Evolutionary conservation across 108 stramenopile species (phyloP).

Genomic region (Halocafeteria seosinensis): DNA sequence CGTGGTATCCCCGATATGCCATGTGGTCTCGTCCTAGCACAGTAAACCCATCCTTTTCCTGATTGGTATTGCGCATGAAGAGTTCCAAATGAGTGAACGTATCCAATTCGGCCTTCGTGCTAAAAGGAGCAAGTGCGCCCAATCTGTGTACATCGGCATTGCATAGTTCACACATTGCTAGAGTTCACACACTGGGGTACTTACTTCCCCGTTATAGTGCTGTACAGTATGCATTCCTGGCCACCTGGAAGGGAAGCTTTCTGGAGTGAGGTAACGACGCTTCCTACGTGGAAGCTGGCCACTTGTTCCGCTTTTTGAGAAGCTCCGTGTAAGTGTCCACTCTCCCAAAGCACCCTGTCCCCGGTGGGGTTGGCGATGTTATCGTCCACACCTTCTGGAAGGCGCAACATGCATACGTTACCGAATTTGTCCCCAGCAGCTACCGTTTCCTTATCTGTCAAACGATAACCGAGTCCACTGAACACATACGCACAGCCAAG

Average conservation of each 20-base stretch:
- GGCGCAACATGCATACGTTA: conserved; percentile 69
- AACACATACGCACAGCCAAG: no score
- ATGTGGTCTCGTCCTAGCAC: background rate
- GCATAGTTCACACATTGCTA: no score
- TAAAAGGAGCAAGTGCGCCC: conserved; percentile 72
- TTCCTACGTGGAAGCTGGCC: conserved; percentile 67
- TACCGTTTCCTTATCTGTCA: conserved; percentile 85
- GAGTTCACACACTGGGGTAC: no score
- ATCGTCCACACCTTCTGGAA: conserved; percentile 50
- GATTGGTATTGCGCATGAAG: conserved; percentile 50
- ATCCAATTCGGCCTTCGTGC: conserved; percentile 70
- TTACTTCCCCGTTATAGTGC: conserved; percentile 73
- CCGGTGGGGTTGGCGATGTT: conserved; percentile 53
- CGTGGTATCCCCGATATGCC: background rate
- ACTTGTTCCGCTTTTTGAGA: conserved; percentile 66
- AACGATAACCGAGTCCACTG: no score
- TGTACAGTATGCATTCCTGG: conserved; percentile 67
- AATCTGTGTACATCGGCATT: no score
- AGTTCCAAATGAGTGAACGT: conserved; percentile 80
- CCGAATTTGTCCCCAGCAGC: conserved; percentile 91
- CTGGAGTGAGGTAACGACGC: conserved; percentile 73
- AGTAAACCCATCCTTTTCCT: conserved; percentile 37
- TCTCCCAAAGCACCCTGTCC: conserved; percentile 48
- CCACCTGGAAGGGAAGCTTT: conserved; percentile 59
- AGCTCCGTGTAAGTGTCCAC: conserved; percentile 35